These are phyloP conservation scores for Rhodotorula sp. DNA, from an alignment of 1,284 basidiomycete species.

Conservation along the genomic window DNA sequence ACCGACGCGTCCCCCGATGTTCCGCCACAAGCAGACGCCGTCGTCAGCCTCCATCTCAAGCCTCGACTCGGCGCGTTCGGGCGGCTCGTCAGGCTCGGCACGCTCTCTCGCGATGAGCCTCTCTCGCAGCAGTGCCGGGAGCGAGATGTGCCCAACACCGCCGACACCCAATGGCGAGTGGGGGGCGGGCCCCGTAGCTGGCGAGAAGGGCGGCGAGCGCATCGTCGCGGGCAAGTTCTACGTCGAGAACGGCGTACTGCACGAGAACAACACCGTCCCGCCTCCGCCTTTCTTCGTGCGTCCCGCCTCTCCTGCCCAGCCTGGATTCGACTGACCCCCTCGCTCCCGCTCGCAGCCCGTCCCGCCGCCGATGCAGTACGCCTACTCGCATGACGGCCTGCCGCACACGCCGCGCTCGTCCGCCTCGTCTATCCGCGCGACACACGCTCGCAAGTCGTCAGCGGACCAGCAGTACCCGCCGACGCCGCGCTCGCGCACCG, in stretches of 20 bases:
- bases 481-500: conserved; percentile 21
- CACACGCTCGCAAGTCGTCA: conserved; percentile 2
- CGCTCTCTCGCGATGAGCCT: conserved; percentile 25
- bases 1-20: not conserved
- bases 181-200: not conserved
- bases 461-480: conserved; percentile 1
- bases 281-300: conserved; percentile 38
- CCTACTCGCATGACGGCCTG: conserved; percentile 34
- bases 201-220: not conserved
- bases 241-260: conserved; percentile 16
- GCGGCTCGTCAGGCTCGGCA: conserved; percentile 9
- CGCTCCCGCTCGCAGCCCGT: conserved; percentile 24
- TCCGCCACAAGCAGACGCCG: conserved; percentile 16
- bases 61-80: conserved; percentile 33
- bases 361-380: conserved; percentile 29
- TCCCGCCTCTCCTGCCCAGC: not conserved
- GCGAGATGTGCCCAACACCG: conserved; percentile 29
- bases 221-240: conserved; percentile 19
- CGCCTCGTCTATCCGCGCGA: not conserved
- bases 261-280: conserved; percentile 33
- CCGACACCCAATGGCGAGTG: conserved; percentile 34
- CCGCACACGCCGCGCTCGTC: conserved; percentile 21
- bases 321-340: not conserved
- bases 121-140: conserved; percentile 24
- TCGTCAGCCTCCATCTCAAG: conserved; percentile 40